These are phyloP conservation scores for Phytophthora fragariaefolia DNA, from an alignment of 352 stramenopile species.

Conservation along the genomic window DNA sequence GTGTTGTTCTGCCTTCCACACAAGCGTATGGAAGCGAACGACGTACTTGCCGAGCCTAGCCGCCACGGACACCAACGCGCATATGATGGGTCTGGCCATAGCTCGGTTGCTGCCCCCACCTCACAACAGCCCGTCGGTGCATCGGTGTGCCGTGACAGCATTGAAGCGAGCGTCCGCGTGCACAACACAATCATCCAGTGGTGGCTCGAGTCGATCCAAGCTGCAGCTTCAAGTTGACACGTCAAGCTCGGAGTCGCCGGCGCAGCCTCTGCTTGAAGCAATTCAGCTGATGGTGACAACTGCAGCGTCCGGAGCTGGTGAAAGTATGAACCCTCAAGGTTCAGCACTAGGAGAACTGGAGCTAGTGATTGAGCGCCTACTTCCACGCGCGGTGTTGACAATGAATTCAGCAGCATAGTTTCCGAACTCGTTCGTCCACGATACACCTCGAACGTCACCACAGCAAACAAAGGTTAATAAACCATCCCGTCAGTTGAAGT, in stretches of 20 bases:
- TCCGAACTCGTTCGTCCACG: background rate
- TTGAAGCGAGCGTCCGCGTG: slow-evolving; percentile 19
- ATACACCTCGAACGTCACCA: too few species aligned
- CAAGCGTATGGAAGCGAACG: slow-evolving; percentile 48
- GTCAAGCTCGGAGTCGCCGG: background rate
- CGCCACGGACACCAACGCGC: slow-evolving; percentile 58
- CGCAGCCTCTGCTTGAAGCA: slow-evolving; percentile 26
- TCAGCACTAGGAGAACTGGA: slow-evolving; percentile 22
- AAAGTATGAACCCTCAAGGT: background rate
- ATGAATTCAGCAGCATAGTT: slow-evolving; percentile 24
- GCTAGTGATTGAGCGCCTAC: slow-evolving; percentile 20
- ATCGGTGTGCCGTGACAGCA: slow-evolving; percentile 29
- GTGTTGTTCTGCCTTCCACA: slow-evolving; percentile 52
- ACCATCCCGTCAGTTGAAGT: too few species aligned
- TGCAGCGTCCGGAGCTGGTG: background rate
- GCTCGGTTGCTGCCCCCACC: slow-evolving; percentile 32
- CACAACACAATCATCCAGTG: background rate
- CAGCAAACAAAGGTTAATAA: too few species aligned
- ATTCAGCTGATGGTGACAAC: slow-evolving; percentile 30
- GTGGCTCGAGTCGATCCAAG: slow-evolving; percentile 11
- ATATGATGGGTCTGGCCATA: slow-evolving; percentile 52
- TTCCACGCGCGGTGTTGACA: slow-evolving; percentile 26
- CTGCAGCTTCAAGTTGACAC: slow-evolving; percentile 25
- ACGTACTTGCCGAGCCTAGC: slow-evolving; percentile 41
- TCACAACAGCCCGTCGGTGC: slow-evolving; percentile 16